Evolutionary conservation across 768 basidiomycete genomes (phyloP).

Genomic region (Macrolepiota dolichaula): DNA sequence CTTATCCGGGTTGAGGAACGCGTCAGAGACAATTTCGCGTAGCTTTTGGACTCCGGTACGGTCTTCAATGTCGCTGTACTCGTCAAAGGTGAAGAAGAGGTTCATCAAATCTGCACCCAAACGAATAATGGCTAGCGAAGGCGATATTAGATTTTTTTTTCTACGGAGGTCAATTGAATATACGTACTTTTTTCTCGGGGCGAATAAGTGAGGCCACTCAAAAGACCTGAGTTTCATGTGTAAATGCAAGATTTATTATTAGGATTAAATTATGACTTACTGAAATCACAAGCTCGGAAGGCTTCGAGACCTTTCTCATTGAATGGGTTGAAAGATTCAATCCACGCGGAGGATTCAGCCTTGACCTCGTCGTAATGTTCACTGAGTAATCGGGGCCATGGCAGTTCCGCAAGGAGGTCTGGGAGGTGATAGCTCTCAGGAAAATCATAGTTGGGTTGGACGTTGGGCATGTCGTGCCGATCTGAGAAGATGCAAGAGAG

Average conservation of each 20-base stretch:
- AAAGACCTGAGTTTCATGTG: background rate
- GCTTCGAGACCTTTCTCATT: conserved; percentile 7
- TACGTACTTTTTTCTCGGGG: conserved; percentile 3
- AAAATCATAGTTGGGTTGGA: background rate
- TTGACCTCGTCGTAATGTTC: conserved; percentile 12
- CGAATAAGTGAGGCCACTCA: conserved; percentile 2
- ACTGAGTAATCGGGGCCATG: conserved; percentile 5
- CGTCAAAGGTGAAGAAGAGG: conserved; percentile 12
- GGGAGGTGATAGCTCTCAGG: conserved; percentile 1
- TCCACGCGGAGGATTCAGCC: conserved; percentile 12
- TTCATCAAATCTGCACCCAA: conserved; percentile 13
- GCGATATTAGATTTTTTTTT: background rate
- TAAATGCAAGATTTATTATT: background rate
- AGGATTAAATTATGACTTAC: background rate
- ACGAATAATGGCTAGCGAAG: conserved; percentile 7
- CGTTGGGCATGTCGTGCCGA: background rate
- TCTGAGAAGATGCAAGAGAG: background rate
- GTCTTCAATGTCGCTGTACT: conserved; percentile 10
- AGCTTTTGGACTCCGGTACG: background rate
- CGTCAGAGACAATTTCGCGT: conserved; percentile 3
- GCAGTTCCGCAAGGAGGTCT: background rate
- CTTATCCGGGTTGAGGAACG: conserved; percentile 5
- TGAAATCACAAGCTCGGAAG: conserved; percentile 13
- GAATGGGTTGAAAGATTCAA: conserved; percentile 12
- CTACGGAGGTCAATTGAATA: too few species aligned